Percentiles rank a stretch among this genome's conserved stretches.
phyloP scores from a whole-genome alignment of 202 grass and related monocot species.

The Zoysia matrella region DNA sequence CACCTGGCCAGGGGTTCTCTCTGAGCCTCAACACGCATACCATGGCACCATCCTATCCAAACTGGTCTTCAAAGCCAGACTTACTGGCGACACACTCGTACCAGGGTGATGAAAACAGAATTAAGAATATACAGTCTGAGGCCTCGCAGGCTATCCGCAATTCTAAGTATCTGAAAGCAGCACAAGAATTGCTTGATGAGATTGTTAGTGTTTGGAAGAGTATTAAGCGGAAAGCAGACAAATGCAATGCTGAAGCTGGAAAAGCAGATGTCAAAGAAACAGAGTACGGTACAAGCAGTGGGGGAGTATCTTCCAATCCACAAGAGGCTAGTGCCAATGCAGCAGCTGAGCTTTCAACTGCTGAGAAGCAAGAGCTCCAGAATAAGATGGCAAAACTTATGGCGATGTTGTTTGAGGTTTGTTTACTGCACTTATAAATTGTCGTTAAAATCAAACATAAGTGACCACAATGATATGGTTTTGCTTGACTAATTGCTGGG shows the following conservation, averaged over 20 bases:
- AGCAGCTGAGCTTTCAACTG: slow-evolving; percentile 65
- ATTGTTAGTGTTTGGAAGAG: slow-evolving; percentile 82
- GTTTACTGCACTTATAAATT: slow-evolving; percentile 32
- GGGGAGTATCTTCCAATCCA: slow-evolving; percentile 57
- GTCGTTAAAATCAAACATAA: slow-evolving; percentile 31
- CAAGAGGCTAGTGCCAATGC: slow-evolving; percentile 62
- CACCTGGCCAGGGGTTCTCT: slow-evolving; percentile 85
- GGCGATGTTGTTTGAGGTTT: slow-evolving; percentile 91
- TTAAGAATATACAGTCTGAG: slow-evolving; percentile 72
- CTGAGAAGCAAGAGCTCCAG: slow-evolving; percentile 95
- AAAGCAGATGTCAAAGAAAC: slow-evolving; percentile 58
- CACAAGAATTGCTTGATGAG: slow-evolving; percentile 93
- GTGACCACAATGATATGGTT: slow-evolving; percentile 5
- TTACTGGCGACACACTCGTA: slow-evolving; percentile 49
- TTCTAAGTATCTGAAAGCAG: slow-evolving; percentile 85
- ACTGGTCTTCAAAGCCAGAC: slow-evolving; percentile 64
- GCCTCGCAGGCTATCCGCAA: slow-evolving; percentile 59
- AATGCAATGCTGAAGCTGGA: slow-evolving; percentile 54
- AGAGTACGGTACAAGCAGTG: slow-evolving; percentile 61
- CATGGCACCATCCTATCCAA: slow-evolving; percentile 72
- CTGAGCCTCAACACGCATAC: slow-evolving; percentile 87
- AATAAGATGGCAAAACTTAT: slow-evolving; percentile 90
- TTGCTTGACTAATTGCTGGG: slow-evolving; percentile 11
- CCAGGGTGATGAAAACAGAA: slow-evolving; percentile 63
- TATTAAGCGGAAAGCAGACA: slow-evolving; percentile 76